Evolutionary conservation across 2,329 filamentous ascomycete species (phyloP), one percentile per base, ranked within the genome.

Genomic region (Chaetomiaceae sp.): DNA sequence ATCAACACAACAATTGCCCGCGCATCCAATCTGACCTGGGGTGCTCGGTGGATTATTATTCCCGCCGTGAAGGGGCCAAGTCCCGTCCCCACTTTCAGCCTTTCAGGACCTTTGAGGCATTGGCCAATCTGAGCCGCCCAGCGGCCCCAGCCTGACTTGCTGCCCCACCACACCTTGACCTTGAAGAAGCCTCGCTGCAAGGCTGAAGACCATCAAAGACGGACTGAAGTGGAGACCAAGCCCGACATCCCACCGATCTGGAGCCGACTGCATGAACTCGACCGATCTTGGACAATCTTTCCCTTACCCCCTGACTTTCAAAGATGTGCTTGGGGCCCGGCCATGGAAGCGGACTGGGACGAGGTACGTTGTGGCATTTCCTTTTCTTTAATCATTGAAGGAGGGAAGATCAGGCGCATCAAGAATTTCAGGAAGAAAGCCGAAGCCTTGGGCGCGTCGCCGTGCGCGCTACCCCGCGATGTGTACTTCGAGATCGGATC

Each of bases 281-380:
- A 46, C 6, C 42, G 40, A 17, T 46, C 42, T 48, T 47, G 45
- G 47, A 49, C 44, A 14, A 20, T 37, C 31, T 20, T 37, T 23
- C 42, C 23, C 17, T 33, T 25, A 33, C 31, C 3, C 46, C 22
- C 19, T 47, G 12, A 47, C n/a, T 40, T 42, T 47, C 29, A 25
- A 63, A 61, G 47, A 64, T 63, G 60, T 59, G 46, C 57, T 25
- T 55, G 22, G 55, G 29, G 46, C 22, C 44, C 20, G 43, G 53
- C 50, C 66, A 85, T 85, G 82, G 82, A 85, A 71, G 80, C 77
- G 70, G 82, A 85, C 71, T 85, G 82, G 82, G 81, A 83, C 72
- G 81, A 85, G 78, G 82, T 81, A 71, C 66, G 78, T 72, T 39
- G 5, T n/a, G 27, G n/a, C n/a, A 25, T 9, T 9, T 33, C 37